A percentile compares a stretch with the other conserved stretches of the same genome.
phyloP scores from a whole-genome alignment of 1,284 basidiomycete species.

The Chiua sp. region DNA sequence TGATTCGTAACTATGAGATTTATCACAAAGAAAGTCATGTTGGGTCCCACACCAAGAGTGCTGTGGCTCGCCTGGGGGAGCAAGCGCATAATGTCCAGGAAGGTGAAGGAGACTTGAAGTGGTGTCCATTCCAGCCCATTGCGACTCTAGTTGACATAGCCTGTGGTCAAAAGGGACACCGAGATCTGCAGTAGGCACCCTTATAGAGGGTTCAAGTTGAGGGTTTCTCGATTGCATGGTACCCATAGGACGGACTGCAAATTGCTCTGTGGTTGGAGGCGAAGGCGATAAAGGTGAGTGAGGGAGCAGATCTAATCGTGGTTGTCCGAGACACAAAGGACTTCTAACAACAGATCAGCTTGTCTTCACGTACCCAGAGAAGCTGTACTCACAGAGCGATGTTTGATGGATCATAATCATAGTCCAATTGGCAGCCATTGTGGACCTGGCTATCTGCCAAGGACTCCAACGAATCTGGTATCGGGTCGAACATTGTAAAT shows the following conservation, averaged over 20 bases:
- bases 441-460: background rate
- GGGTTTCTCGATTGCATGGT: background rate
- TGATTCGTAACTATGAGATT: background rate
- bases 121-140: background rate
- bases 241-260: background rate
- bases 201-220: background rate
- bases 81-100: background rate
- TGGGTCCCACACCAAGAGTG: background rate
- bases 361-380: background rate
- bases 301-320: background rate
- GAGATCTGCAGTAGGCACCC: background rate
- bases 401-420: background rate
- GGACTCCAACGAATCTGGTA: background rate
- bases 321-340: background rate
- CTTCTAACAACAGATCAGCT: conserved; percentile 11
- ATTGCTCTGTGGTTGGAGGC: background rate
- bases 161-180: background rate
- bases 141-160: background rate
- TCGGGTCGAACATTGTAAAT: background rate
- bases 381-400: conserved; percentile 4
- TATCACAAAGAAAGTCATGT: background rate
- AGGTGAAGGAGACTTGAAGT: no score
- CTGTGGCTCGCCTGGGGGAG: background rate
- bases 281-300: background rate
- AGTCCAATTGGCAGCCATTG: background rate